Evolutionary conservation across 345 rosid genomes (phyloP), one percentile per base, ranked within the genome.

Genomic region (Crucihimalaya himalaica): DNA sequence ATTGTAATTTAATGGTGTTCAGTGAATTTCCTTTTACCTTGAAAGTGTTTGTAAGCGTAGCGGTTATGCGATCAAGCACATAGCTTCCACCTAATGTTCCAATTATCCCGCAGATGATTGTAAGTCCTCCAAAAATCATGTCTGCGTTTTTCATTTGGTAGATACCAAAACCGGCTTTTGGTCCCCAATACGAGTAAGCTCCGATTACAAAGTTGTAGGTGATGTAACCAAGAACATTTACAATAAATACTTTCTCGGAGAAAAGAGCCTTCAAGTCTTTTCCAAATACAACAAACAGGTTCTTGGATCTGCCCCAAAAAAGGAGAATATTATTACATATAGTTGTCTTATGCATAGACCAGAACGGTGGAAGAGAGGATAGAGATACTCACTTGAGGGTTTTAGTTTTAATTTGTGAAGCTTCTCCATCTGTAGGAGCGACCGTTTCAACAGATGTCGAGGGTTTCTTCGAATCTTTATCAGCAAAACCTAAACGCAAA

Each of bases 131-230:
- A 54, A 95, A 95, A 70, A 89, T 61, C 91, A 87, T 73, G 73
- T 95, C 99, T 11, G 99, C 97, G 72, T 80, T 84, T 55, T 51
- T 79, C 99, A 95, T 92, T 46, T 92, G 81, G 81, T 95, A 95
- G 66, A 95, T 95, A 65, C 85, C 90, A 71, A 85, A 84, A 64
- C 97, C 99, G 63, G 98, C 99, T 84, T 95, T 95, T 31, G 98
- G 99, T 5, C 97, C 98, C 99, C 99, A 95, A 66, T 90, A 95
- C 5, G 99, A 90, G 83, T 95, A 95, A 54, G 99, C 98, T 68
- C 98, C 98, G 29, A 92, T 83, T 23, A 95, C 98, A 70, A 95
- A 95, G 81, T 86, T 95, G 90, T 95, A 95, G 2, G 89, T 77
- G 47, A 90, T 78, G 81, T 95, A 95, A 52, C 99, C 98, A 15